Percentiles rank a stretch among this genome's conserved stretches.
Evolutionary conservation across 345 rosid species (phyloP).

Genomic region (Eucalyptus polybractea): DNA sequence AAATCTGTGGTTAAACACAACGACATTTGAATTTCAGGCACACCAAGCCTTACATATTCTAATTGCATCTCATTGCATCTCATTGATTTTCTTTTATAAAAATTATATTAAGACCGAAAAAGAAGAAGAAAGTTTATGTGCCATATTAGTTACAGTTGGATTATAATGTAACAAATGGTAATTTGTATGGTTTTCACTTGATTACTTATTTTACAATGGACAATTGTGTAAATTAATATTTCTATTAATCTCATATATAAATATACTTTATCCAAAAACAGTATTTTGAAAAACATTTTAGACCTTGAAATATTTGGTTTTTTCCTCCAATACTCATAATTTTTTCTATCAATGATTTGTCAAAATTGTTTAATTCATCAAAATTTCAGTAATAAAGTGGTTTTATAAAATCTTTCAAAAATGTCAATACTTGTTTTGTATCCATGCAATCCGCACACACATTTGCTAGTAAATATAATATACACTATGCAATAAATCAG

Average conservation of each 20-base stretch:
- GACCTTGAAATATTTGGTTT: neutral
- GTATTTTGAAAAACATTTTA: too few relatives aligned
- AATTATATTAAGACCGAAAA: too few relatives aligned
- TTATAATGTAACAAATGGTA: neutral
- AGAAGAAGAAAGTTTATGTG: too few relatives aligned
- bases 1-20: fast-evolving
- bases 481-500: fast-evolving
- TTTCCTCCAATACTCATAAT: neutral
- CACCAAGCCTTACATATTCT: neutral
- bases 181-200: too few relatives aligned
- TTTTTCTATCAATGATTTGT: too few relatives aligned
- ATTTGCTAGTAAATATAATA: neutral
- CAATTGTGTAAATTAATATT: neutral
- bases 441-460: too few relatives aligned
- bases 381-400: fast-evolving
- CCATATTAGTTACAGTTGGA: too few relatives aligned
- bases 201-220: neutral
- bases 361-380: too few relatives aligned
- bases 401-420: too few relatives aligned
- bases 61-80: too few relatives aligned
- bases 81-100: too few relatives aligned
- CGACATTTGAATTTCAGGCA: fast-evolving
- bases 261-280: too few relatives aligned
- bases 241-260: neutral
- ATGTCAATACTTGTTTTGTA: neutral